Base-by-base conservation (phyloP, 108 stramenopile genomes). In the Fragilaria radians region DNA sequence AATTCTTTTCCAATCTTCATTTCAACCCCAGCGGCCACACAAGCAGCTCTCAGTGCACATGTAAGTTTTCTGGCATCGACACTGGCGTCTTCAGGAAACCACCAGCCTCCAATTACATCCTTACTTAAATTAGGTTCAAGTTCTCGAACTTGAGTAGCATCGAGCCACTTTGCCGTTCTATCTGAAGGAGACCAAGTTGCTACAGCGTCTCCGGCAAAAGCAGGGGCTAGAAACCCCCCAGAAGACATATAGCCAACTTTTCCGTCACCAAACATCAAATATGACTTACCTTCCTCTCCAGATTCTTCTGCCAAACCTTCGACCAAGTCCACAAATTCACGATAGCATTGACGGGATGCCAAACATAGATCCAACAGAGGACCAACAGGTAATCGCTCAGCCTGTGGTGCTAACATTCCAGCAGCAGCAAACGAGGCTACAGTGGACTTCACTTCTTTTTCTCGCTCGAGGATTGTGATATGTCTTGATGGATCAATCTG, bases 11-110 rank as follows among this genome's bases (percentile, higher is more conserved):
- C 95, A 27, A 66, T 59, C 36, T 82, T 53, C 23, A 96, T 72
- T 48, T 95, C 81, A n/a, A 95, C 95, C 23, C 95, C 95, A 11
- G 69, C 67, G 25, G 71, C 81, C 9, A 75, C 69, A 61, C 93
- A 95, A 0, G 90, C 78, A 36, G 85, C 80, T 60, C 82, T 59
- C 32, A 96, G 61, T 48, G 74, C 73, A 28, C 73, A 53, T 2
- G 83, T 81, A 59, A 95, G 62, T 28, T 87, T 67, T 42, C 91
- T 62, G 3, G 95, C 90, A 72, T 96, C 95, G 23, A 96, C 91
- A 48, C 80, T 82, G 66, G 93, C 93, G 73, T 96, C 95, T 46
- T 94, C 85, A 9, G 92, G 90, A 64, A 91, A 96, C 93, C 93
- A 96, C 92, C 92, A 96, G 18, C 92, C 95, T n/a, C 95, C 95